A percentile compares a stretch with the other conserved stretches of the same genome.
These are phyloP conservation scores for Talaromyces atroroseus DNA, from an alignment of 2,329 filamentous ascomycete species.

Conservation along the genomic window DNA sequence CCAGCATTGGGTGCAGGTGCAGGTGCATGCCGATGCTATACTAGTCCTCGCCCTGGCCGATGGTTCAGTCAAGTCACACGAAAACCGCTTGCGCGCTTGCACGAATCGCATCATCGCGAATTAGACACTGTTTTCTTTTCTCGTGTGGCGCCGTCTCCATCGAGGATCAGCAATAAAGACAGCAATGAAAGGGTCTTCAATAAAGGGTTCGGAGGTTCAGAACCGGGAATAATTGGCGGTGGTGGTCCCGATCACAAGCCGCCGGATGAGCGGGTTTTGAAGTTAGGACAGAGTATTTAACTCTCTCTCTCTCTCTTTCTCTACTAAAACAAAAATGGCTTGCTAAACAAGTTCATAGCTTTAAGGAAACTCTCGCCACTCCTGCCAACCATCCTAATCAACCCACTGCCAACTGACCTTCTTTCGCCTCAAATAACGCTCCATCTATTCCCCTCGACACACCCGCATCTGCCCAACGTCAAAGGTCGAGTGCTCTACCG, in stretches of 20 bases:
- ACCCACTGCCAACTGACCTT: constrained; percentile 57
- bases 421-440: constrained; percentile 58
- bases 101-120: constrained; percentile 1
- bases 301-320: neutral
- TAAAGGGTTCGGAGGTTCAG: neutral
- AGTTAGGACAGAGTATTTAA: constrained; percentile 57
- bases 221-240: neutral
- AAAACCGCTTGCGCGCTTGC: constrained; percentile 8
- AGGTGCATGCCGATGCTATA: neutral
- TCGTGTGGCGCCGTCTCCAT: constrained; percentile 19
- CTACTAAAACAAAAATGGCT: too few species aligned
- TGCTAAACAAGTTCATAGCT: constrained; percentile 35
- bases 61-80: constrained; percentile 4
- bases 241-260: constrained; percentile 40
- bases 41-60: constrained; percentile 5
- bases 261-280: constrained; percentile 55
- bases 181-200: neutral
- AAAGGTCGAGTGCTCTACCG: constrained; percentile 85
- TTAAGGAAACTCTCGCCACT: constrained; percentile 57
- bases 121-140: constrained; percentile 6
- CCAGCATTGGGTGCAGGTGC: neutral
- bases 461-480: constrained; percentile 73
- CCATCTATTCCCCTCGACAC: constrained; percentile 59
- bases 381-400: constrained; percentile 56
- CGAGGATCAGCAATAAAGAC: constrained; percentile 18